Evolutionary conservation across 2,329 filamentous ascomycete genomes (phyloP), one percentile per base, ranked within the genome.

Genomic region (Cladophialophora psammophila): DNA sequence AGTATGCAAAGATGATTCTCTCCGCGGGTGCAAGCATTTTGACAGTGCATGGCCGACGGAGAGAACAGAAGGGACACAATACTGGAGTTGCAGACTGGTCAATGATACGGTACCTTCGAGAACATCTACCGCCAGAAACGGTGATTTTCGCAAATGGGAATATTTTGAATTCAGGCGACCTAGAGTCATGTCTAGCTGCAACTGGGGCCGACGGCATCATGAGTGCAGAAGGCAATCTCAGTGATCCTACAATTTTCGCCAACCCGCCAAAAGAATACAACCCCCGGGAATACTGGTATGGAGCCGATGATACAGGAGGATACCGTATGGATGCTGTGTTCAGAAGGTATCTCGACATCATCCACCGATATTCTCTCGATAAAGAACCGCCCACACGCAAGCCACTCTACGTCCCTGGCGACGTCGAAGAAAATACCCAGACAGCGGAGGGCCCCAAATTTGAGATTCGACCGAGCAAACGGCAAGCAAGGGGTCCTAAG

Each of bases 71-170:
- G 81, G 94, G 95, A 0, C 95, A 99, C 76, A 87, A 96, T 75
- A 99, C 95, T 0, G 95, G 95, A 0, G 74, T 98, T 40, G 95
- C 95, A 4, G 93, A 99, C 79, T 99, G 95, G 95, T 82, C 81
- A n/a, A 87, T 91, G 75, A 89, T 99, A 64, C 86, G 89, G 4
- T 94, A 91, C 75, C 80, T 99, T 71, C 85, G 95, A 57, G 92
- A 97, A 10, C 91, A 90, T 68, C 80, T 99, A 35, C 94, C 94
- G 0, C 81, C 85, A 0, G 93, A 97, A 56, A 96, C 93, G 7
- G 95, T 99, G 31, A 87, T 99, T 2, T 98, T 99, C 76, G 95
- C 95, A 3, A 99, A 99, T 78, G 95, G 95, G 12, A 99, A 99
- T 75, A 90, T 97, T 40, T 81, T 99, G 66, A 90, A 92, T 76